Conservation (phyloP, 2,329 filamentous ascomycete genomes). For the Purpureocillium takamizusanense region DNA sequence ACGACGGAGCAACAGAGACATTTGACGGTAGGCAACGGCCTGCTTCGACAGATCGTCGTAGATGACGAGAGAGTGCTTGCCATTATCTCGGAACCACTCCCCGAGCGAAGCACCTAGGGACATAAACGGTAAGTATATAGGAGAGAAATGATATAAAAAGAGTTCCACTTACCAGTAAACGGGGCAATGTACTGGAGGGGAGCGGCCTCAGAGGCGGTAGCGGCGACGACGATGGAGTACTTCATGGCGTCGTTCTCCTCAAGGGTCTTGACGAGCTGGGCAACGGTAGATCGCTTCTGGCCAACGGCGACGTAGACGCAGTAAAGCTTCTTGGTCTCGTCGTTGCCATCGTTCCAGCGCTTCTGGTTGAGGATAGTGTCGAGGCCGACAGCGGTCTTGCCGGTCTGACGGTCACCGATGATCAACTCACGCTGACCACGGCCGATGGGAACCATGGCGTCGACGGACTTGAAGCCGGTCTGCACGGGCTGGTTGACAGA, state of each 20-base stretch:
- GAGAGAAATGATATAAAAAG: neutral
- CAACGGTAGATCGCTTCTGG: constrained; percentile 98
- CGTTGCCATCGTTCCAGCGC: constrained; percentile 81
- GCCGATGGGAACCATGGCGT: constrained; percentile 99
- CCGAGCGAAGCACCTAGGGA: constrained; percentile 38
- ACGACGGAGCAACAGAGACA: constrained; percentile 95
- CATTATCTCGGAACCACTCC: constrained; percentile 74
- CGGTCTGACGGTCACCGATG: constrained; percentile 99
- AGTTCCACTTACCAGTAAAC: constrained; percentile 71
- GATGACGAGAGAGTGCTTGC: constrained; percentile 82
- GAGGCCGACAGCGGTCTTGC: constrained; percentile 97
- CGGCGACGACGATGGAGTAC: constrained; percentile 88
- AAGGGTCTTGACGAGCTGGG: constrained; percentile 98
- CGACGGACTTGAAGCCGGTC: constrained; percentile 98
- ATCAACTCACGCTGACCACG: constrained; percentile 99
- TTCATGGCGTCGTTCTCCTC: constrained; percentile 99
- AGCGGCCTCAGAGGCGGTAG: constrained; percentile 94
- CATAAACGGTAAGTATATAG: neutral
- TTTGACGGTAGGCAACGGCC: constrained; percentile 95
- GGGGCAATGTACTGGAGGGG: constrained; percentile 90
- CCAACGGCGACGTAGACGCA: constrained; percentile 98
- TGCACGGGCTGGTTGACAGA: constrained; percentile 99
- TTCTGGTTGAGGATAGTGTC: constrained; percentile 99
- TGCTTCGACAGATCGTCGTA: constrained; percentile 97
- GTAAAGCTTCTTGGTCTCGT: constrained; percentile 98